Evolutionary conservation across 441 rosid genomes (phyloP).

Genomic region (Gossypium lobatum): DNA sequence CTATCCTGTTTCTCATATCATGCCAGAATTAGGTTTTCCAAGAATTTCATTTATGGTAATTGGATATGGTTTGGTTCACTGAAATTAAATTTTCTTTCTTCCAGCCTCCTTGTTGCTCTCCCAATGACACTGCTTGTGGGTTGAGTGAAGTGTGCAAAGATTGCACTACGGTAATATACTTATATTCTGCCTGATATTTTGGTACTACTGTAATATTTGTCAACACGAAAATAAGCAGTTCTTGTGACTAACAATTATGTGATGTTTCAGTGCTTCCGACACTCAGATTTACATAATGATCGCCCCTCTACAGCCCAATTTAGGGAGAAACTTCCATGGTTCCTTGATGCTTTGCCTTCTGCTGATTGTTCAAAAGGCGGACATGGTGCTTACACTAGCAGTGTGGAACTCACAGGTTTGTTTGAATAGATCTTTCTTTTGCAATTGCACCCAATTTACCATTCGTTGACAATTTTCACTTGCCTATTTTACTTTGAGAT

Average conservation of each 20-base stretch:
- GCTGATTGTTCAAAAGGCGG: conserved; percentile 99
- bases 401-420: conserved; percentile 84
- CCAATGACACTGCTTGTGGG: conserved; percentile 53
- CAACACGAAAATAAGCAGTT: conserved; percentile 10
- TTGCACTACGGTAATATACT: conserved; percentile 81
- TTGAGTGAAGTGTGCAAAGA: conserved; percentile 81
- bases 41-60: not conserved
- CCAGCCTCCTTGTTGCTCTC: conserved; percentile 87
- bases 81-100: conserved; percentile 21
- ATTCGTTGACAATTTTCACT: conserved; percentile 3
- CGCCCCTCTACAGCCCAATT: conserved; percentile 90
- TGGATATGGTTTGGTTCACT: not conserved
- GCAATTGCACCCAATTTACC: not conserved
- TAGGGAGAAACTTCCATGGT: conserved; percentile 95
- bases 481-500: not conserved
- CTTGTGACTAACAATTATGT: conserved; percentile 17
- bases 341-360: conserved; percentile 88
- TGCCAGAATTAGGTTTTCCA: not conserved
- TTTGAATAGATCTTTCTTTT: conserved; percentile 15
- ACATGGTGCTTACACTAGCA: conserved; percentile 89
- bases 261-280: conserved; percentile 79
- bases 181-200: conserved; percentile 6
- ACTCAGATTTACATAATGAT: conserved; percentile 73
- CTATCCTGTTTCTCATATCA: not conserved
- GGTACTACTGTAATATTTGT: conserved; percentile 7